Percentiles rank a stretch among this genome's conserved stretches.
phyloP scores from a whole-genome alignment of 1,139 yeast species.

The Pichia sp. region DNA sequence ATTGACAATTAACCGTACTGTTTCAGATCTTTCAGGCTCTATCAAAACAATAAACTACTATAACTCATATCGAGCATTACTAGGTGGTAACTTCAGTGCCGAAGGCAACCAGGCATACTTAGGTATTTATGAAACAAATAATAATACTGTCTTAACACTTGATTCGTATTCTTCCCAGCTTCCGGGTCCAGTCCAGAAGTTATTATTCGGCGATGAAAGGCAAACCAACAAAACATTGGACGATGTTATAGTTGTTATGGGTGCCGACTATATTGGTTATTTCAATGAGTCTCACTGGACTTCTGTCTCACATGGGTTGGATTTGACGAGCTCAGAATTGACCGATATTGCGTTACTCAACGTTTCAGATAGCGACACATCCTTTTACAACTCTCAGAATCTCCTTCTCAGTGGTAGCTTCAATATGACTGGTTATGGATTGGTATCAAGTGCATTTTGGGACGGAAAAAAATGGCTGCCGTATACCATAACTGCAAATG shows the following conservation, averaged over 20 bases:
- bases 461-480: conserved; percentile 76
- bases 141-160: conserved; percentile 19
- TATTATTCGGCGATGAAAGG: conserved; percentile 47
- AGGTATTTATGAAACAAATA: conserved; percentile 26
- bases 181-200: conserved; percentile 31
- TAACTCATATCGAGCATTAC: conserved; percentile 46
- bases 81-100: conserved; percentile 52
- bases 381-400: conserved; percentile 42
- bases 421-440: conserved; percentile 49
- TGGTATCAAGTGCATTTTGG: conserved; percentile 62
- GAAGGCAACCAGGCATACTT: conserved; percentile 15
- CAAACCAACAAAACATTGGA: conserved; percentile 43
- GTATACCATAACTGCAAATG: conserved; percentile 40
- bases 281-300: conserved; percentile 50
- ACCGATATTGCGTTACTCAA: conserved; percentile 42
- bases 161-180: conserved; percentile 14
- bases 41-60: conserved; percentile 55
- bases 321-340: conserved; percentile 33
- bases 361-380: conserved; percentile 24
- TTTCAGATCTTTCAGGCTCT: conserved; percentile 44
- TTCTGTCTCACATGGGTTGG: conserved; percentile 33
- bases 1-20: conserved; percentile 42
- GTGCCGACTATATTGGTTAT: conserved; percentile 47
- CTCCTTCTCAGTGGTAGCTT: conserved; percentile 65
- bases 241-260: conserved; percentile 54